These are phyloP conservation scores for Pythium chondricola DNA, from an alignment of 352 stramenopile genomes.

Conservation along the genomic window DNA sequence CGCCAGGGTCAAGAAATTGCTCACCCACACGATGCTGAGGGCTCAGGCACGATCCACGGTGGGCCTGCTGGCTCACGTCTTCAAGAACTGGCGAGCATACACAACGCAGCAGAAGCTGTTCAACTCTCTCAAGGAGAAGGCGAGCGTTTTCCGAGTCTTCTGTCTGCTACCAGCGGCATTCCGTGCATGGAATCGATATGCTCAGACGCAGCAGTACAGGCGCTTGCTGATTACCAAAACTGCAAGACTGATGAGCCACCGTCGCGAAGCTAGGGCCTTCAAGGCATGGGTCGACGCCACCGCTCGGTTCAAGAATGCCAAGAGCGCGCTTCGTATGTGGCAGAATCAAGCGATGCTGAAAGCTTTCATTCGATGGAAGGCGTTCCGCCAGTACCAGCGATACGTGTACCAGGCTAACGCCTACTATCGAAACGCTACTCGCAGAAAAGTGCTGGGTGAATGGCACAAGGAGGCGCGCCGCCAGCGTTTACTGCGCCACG, in stretches of 20 bases:
- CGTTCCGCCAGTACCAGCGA: not conserved
- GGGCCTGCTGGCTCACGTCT: constrained; percentile 3
- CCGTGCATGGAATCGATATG: constrained; percentile 23
- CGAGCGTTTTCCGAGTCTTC: constrained; percentile 35
- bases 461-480: constrained; percentile 7
- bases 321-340: constrained; percentile 6
- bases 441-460: not conserved
- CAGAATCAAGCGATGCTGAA: not conserved
- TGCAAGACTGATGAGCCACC: constrained; percentile 25
- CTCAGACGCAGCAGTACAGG: constrained; percentile 4
- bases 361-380: constrained; percentile 7
- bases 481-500: constrained; percentile 4
- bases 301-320: constrained; percentile 1
- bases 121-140: constrained; percentile 31
- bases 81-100: constrained; percentile 32
- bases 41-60: constrained; percentile 11
- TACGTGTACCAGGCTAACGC: not conserved
- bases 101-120: too few relatives aligned
- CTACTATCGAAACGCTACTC: not conserved
- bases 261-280: constrained; percentile 30
- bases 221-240: constrained; percentile 21
- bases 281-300: constrained; percentile 20
- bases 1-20: constrained; percentile 15
- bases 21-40: constrained; percentile 15
- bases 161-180: constrained; percentile 29